phyloP scores from a whole-genome alignment of 176 grass and related monocot species.

The Saccharum spontaneum region DNA sequence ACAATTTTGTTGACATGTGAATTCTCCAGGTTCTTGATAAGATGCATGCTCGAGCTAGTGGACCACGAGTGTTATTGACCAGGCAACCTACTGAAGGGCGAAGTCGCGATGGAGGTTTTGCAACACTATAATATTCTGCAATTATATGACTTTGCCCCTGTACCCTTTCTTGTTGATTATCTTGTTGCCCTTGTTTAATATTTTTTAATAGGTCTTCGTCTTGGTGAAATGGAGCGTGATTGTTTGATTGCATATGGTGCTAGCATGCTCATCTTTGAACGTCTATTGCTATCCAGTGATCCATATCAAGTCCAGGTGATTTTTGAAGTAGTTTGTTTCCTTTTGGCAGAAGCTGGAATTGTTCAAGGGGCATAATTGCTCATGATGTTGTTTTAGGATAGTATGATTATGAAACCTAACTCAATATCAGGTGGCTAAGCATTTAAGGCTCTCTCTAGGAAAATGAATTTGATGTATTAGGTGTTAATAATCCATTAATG shows the following conservation, averaged over 20 bases:
- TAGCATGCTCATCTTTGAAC: constrained; percentile 97
- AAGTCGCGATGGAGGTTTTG: constrained; percentile 85
- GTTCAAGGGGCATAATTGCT: not conserved
- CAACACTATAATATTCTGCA: constrained; percentile 23
- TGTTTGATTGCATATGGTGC: constrained; percentile 96
- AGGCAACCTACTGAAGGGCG: constrained; percentile 96
- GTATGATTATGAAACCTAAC: not conserved
- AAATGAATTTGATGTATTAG: not conserved
- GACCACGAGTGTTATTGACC: constrained; percentile 73
- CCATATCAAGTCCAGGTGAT: constrained; percentile 96
- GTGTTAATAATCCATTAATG: not conserved
- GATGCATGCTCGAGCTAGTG: constrained; percentile 94
- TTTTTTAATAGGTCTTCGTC: constrained; percentile 60
- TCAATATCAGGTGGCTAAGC: not conserved
- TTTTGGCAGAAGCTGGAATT: not conserved
- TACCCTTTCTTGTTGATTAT: constrained; percentile 12
- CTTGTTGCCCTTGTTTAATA: not conserved
- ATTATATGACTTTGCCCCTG: not conserved
- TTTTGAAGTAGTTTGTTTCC: not conserved
- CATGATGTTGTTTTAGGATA: constrained; percentile 1
- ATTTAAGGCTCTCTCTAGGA: not conserved
- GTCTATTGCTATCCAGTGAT: constrained; percentile 93
- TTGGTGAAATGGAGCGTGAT: constrained; percentile 98
- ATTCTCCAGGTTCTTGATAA: constrained; percentile 84
- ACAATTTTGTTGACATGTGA: constrained; percentile 1